Conservation (phyloP, 2,329 filamentous ascomycete species). For the Pyrenophora tritici-repentis region DNA sequence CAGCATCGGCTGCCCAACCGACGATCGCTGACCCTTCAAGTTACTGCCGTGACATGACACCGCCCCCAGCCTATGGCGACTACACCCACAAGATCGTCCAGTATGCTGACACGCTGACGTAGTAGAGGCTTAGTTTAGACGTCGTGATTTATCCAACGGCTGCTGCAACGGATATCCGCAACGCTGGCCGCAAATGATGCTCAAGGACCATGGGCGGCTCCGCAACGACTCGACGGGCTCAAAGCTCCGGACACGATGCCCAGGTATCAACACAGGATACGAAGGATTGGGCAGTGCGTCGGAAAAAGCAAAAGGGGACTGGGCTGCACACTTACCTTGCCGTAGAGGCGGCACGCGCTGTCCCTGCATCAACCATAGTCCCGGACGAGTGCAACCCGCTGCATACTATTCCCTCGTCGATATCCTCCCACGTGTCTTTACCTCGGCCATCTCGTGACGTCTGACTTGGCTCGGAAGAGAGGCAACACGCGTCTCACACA, state of each 20-base stretch:
- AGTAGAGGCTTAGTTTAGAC: not conserved
- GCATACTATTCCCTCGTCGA: not conserved
- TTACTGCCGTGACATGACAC: not conserved
- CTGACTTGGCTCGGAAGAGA: too few species aligned
- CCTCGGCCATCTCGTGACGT: too few species aligned
- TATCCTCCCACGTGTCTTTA: too few species aligned
- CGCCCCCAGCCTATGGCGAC: constrained; percentile 1
- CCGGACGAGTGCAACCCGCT: not conserved
- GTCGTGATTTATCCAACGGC: not conserved
- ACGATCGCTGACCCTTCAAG: not conserved
- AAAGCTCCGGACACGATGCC: not conserved
- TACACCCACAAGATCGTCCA: not conserved
- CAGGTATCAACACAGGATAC: not conserved
- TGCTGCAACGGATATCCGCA: not conserved
- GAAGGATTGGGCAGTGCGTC: not conserved
- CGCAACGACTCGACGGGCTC: too few species aligned
- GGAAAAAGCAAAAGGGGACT: not conserved
- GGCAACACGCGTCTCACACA: too few species aligned
- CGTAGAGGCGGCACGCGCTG: not conserved
- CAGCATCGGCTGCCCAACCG: not conserved
- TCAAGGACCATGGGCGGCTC: too few species aligned
- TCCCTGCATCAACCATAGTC: too few species aligned
- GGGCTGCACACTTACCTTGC: not conserved
- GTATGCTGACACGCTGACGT: constrained; percentile 2
- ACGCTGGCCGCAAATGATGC: too few species aligned